These are phyloP conservation scores for Candida labiduridarum DNA, from an alignment of 1,139 yeast genomes.

Conservation along the genomic window DNA sequence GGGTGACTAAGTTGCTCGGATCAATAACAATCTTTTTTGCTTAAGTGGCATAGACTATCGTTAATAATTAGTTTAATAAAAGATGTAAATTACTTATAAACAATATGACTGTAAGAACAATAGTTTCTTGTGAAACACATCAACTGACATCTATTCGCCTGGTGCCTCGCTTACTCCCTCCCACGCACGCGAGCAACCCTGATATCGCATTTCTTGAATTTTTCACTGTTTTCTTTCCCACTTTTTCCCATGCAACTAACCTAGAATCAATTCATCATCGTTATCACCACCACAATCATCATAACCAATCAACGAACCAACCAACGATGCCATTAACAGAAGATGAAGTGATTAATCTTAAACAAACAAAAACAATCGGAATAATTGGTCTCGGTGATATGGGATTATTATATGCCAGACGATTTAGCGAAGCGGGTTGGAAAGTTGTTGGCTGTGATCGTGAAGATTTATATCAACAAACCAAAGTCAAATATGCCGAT, in stretches of 20 bases:
- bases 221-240: no score
- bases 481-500: slow-evolving; percentile 42
- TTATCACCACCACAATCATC: not conserved
- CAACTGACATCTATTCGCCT: no score
- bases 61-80: no score
- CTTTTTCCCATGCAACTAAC: not conserved
- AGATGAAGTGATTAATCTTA: slow-evolving; percentile 12
- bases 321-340: slow-evolving; percentile 14
- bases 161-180: no score
- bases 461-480: slow-evolving; percentile 60
- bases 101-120: no score
- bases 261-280: not conserved
- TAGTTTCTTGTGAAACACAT: no score
- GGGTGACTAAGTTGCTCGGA: no score
- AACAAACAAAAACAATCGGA: slow-evolving; percentile 60
- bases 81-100: no score
- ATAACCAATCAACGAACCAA: not conserved
- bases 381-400: slow-evolving; percentile 96
- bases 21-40: no score
- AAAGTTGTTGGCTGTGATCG: slow-evolving; percentile 87
- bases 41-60: no score
- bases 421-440: slow-evolving; percentile 87
- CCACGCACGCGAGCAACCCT: no score
- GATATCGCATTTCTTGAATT: no score
- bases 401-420: slow-evolving; percentile 85